These are phyloP conservation scores for Hericium erinaceus DNA, from an alignment of 768 basidiomycete species.

Conservation along the genomic window DNA sequence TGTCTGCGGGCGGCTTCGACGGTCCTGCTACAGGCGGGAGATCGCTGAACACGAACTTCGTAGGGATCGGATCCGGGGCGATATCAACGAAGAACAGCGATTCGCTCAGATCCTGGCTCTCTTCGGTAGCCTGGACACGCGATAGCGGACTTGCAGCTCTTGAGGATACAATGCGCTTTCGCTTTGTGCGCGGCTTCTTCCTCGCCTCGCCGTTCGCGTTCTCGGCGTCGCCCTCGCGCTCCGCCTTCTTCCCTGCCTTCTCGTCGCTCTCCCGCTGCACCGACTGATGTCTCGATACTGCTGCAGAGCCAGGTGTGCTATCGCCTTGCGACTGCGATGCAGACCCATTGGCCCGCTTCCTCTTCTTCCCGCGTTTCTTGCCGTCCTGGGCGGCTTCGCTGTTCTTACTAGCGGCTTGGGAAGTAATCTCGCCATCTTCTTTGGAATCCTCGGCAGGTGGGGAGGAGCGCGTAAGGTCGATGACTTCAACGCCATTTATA, in stretches of 20 bases:
- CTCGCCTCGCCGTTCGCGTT: neutral
- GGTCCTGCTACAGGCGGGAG: conserved; percentile 1
- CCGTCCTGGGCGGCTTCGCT: neutral
- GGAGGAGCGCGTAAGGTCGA: conserved; percentile 9
- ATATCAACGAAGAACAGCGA: conserved; percentile 44
- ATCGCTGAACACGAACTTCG: conserved; percentile 13
- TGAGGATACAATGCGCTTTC: neutral
- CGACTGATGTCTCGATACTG: neutral
- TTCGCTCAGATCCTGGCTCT: neutral
- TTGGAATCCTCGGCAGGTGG: neutral
- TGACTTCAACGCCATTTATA: conserved; percentile 5
- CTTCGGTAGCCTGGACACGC: neutral
- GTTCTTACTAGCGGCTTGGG: neutral
- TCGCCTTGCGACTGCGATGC: neutral
- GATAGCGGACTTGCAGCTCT: neutral
- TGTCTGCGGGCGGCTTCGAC: neutral
- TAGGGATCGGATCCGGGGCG: conserved; percentile 28
- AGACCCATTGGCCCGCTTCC: neutral
- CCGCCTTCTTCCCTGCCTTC: neutral
- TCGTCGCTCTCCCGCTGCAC: neutral
- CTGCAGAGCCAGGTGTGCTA: neutral
- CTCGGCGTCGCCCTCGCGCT: neutral
- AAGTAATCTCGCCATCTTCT: neutral
- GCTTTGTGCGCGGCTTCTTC: conserved; percentile 2
- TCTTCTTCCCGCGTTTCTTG: neutral